Evolutionary conservation across 805 yeast species (phyloP).

Genomic region (Pichia gijzeniarum): DNA sequence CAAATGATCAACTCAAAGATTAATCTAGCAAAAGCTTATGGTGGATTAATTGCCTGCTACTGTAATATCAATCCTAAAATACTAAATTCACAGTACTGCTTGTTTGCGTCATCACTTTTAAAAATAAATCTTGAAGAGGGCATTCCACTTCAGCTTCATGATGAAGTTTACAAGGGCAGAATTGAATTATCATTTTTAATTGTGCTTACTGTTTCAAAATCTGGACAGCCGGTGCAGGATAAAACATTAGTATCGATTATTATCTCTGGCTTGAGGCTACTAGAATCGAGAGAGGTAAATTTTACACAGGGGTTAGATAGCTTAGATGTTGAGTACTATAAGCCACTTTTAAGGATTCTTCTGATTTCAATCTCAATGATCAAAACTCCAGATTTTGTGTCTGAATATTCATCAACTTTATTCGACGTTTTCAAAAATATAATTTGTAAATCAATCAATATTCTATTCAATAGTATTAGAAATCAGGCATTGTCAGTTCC

Average conservation of each 20-base stretch:
- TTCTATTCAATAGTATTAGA: slow-evolving; percentile 52
- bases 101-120: slow-evolving; percentile 43
- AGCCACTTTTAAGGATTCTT: slow-evolving; percentile 56
- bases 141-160: slow-evolving; percentile 39
- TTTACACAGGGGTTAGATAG: slow-evolving; percentile 38
- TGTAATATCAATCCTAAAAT: slow-evolving; percentile 37
- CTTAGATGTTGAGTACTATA: slow-evolving; percentile 37
- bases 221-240: slow-evolving; percentile 25
- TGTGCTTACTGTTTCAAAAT: slow-evolving; percentile 34
- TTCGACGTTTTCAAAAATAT: slow-evolving; percentile 54
- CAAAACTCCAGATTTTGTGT: slow-evolving; percentile 30
- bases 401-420: slow-evolving; percentile 44
- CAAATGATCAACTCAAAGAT: slow-evolving; percentile 64
- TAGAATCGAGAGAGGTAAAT: slow-evolving; percentile 44
- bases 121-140: slow-evolving; percentile 47
- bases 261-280: slow-evolving; percentile 37
- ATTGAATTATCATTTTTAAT: slow-evolving; percentile 60
- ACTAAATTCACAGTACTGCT: slow-evolving; percentile 24
- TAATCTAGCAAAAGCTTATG: slow-evolving; percentile 66
- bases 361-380: slow-evolving; percentile 42
- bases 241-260: slow-evolving; percentile 37
- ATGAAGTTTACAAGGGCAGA: slow-evolving; percentile 51
- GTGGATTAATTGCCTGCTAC: slow-evolving; percentile 66
- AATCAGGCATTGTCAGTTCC: slow-evolving; percentile 42
- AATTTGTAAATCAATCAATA: slow-evolving; percentile 59